Evolutionary conservation across 371 early-diverging fungal genomes (phyloP), one percentile per base, ranked within the genome.

Genomic region (Zopfochytrium polystomum): DNA sequence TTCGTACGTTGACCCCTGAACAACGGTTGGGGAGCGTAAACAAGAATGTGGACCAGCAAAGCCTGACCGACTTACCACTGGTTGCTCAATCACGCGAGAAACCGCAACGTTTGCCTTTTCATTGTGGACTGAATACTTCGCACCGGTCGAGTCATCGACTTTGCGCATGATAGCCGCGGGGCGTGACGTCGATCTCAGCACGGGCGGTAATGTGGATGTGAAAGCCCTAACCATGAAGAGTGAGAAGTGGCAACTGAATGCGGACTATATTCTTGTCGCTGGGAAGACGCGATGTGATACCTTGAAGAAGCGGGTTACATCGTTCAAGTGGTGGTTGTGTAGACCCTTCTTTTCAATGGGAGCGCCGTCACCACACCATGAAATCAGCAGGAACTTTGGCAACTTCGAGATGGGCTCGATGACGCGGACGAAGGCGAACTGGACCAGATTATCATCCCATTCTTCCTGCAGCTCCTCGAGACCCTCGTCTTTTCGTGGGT

Each of bases 301-400:
- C 79, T 84, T 88, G 70, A 91, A 86, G 73, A 84, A 88, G 30
- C 73, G 71, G 26, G 83, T 79, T 6, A 91, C 90, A 62, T 94
- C 91, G 44, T 82, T 82, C 33, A 93, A 69, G 59, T 93, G 93
- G 27, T 87, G 79, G 66, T 85, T 86, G 62, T 91, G 91, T 60
- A 91, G 80, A 29, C 90, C 95, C 77, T 95, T 96, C 68, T 88
- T 86, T 32, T 83, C 71, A 53, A 91, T 93, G 5, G 94, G 95
- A 6, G 95, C 96, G 55, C 95, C 95, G 48, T 88, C 90, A 3
- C 96, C 96, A 68, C 95, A 94, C 93, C 94, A 96, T n/a, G 85
- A 88, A 62, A 96, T 86, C 63, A 96, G 84, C 45, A 93, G 90
- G 71, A 86, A 87, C 74, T 95, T 96, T 52, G 88, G 84, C 29